A percentile compares a stretch with the other conserved stretches of the same genome.
These are phyloP conservation scores for Colletotrichum karsti DNA, from an alignment of 2,329 filamentous ascomycete genomes.

Conservation along the genomic window DNA sequence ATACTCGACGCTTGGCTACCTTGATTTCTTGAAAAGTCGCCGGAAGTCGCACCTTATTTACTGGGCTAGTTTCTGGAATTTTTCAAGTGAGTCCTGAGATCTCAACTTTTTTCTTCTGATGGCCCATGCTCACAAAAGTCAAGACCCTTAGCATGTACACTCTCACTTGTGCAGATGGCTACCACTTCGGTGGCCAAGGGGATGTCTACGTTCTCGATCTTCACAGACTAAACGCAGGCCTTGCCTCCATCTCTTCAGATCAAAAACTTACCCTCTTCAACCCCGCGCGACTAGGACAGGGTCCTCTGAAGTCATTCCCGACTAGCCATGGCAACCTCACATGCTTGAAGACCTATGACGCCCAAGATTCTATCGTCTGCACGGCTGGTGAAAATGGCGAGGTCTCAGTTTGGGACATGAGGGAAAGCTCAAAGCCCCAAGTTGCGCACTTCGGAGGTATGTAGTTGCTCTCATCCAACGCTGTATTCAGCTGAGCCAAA, in stretches of 20 bases:
- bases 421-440: constrained; percentile 49
- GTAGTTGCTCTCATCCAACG: constrained; percentile 31
- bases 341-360: constrained; percentile 65
- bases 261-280: constrained; percentile 74
- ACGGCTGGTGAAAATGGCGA: constrained; percentile 78
- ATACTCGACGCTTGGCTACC: background rate
- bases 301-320: constrained; percentile 55
- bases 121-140: constrained; percentile 9
- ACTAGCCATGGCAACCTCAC: constrained; percentile 71
- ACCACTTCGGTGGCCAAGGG: constrained; percentile 44
- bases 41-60: background rate
- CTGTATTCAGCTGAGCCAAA: background rate
- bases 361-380: constrained; percentile 62
- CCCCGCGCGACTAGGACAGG: constrained; percentile 60
- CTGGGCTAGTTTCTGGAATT: background rate
- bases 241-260: constrained; percentile 75
- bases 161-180: constrained; percentile 48
- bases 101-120: background rate
- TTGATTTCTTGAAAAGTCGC: background rate
- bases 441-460: constrained; percentile 56
- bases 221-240: constrained; percentile 55
- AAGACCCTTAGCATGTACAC: constrained; percentile 46
- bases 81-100: background rate
- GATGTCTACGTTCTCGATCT: constrained; percentile 69
- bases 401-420: constrained; percentile 73